A percentile compares a stretch with the other conserved stretches of the same genome.
Conservation (phyloP, 2,329 filamentous ascomycete genomes). For the Ramichloridium luteum region DNA sequence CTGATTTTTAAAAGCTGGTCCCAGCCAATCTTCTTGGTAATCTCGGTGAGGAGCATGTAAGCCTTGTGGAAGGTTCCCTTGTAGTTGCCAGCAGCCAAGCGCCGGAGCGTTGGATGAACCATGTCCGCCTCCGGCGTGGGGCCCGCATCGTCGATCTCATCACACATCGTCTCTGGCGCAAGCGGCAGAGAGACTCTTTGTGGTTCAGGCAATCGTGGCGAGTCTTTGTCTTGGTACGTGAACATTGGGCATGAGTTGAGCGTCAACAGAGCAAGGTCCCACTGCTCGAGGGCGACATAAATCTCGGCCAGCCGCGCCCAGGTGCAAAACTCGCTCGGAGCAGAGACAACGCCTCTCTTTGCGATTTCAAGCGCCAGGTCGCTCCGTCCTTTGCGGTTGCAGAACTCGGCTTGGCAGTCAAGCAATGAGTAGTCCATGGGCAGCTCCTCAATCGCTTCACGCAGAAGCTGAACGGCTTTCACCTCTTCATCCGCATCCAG, state of each 20-base stretch:
- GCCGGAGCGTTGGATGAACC: constrained; percentile 74
- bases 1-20: constrained; percentile 88
- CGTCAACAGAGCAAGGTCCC: constrained; percentile 89
- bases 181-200: constrained; percentile 78
- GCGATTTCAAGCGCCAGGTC: constrained; percentile 85
- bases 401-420: constrained; percentile 85
- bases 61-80: constrained; percentile 93
- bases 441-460: constrained; percentile 77
- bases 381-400: constrained; percentile 75
- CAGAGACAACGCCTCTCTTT: constrained; percentile 86
- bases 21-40: constrained; percentile 95
- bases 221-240: constrained; percentile 97
- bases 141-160: constrained; percentile 90
- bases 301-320: constrained; percentile 91
- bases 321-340: constrained; percentile 91
- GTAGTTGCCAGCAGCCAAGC: constrained; percentile 77
- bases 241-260: constrained; percentile 99
- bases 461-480: constrained; percentile 77
- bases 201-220: constrained; percentile 86
- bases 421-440: constrained; percentile 98
- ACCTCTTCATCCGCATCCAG: constrained; percentile 96
- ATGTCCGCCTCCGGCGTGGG: constrained; percentile 65
- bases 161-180: constrained; percentile 75
- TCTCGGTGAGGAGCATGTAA: constrained; percentile 85
- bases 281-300: constrained; percentile 87